Evolutionary conservation across 768 basidiomycete species (phyloP).

Genomic region (Lentinula lateritia): DNA sequence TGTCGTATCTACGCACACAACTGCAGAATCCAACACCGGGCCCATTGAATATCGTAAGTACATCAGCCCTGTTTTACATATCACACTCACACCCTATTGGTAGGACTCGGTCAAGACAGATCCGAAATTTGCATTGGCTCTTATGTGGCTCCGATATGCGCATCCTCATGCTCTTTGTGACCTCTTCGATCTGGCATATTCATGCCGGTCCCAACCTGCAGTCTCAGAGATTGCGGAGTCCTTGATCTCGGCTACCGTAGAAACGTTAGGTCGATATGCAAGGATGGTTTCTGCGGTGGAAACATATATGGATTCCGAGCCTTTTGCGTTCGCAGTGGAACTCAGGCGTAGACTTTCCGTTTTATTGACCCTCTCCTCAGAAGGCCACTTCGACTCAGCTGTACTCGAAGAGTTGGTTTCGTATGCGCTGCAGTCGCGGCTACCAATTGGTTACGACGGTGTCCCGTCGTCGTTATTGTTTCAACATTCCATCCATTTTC

Average conservation of each 20-base stretch:
- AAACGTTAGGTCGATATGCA: neutral
- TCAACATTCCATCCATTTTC: neutral
- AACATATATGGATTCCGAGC: neutral
- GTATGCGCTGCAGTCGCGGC: constrained; percentile 28
- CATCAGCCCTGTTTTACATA: neutral
- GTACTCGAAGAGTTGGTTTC: constrained; percentile 47
- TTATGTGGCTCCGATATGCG: constrained; percentile 57
- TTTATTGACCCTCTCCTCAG: neutral
- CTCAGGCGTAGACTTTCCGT: neutral
- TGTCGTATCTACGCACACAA: neutral
- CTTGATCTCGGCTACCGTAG: neutral
- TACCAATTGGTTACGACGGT: constrained; percentile 33
- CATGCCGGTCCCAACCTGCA: neutral
- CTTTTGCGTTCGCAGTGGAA: neutral
- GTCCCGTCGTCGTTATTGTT: neutral
- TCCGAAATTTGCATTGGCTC: constrained; percentile 19
- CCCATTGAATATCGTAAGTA: neutral
- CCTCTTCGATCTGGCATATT: constrained; percentile 34
- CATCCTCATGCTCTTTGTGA: constrained; percentile 31
- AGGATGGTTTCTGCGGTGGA: neutral
- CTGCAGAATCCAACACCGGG: neutral
- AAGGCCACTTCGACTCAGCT: constrained; percentile 23
- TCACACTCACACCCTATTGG: neutral
- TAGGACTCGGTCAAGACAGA: neutral
- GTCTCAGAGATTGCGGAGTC: neutral